Evolutionary conservation across 305 asterid species (phyloP), one percentile per base, ranked within the genome.

Genomic region (Plantago rigida): DNA sequence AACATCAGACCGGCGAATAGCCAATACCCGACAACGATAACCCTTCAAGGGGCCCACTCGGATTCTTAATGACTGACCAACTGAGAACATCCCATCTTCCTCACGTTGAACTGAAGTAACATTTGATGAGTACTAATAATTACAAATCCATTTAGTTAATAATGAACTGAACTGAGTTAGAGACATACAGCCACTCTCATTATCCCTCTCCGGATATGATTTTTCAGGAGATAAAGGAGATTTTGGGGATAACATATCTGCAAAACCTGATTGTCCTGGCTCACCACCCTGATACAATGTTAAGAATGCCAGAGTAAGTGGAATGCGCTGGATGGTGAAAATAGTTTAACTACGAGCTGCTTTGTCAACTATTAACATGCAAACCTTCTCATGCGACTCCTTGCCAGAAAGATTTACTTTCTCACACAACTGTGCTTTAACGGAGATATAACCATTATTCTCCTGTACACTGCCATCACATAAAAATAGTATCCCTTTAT

Each of bases 11-110:
- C 92, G 88, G 39, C 97, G 95, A 54, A 93, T 75, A 65, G 99
- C 95, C 80, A 93, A 61, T 53, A 84, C 99, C 62, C 94, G 87
- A 64, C 99, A 89, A 57, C 78, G 86, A 70, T 79, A 87, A 39
- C 99, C 97, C 85, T 89, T 93, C 66, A 93, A 75, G 55, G 95
- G 99, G 65, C 99, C 99, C 66, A 93, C 84, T 3, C 89, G 84
- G 54, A 93, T 93, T 72, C 96, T 81, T 67, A 85, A 58, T 41
- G 82, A 75, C 76, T 93, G 99, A 28, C 99, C 99, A 15, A 89
- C 85, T 59, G 90, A 78, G 75, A 83, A 93, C 75, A 78, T 72
- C 45, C 69, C 89, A 81, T 74, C 77, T 66, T 93, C 96, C 65
- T 82, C 86, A 28, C 71, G 85, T 65, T 75, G 62, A 75, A 67